Evolutionary conservation across 1,139 yeast species (phyloP), one percentile per base, ranked within the genome.

Genomic region (Arxiozyma telluris): DNA sequence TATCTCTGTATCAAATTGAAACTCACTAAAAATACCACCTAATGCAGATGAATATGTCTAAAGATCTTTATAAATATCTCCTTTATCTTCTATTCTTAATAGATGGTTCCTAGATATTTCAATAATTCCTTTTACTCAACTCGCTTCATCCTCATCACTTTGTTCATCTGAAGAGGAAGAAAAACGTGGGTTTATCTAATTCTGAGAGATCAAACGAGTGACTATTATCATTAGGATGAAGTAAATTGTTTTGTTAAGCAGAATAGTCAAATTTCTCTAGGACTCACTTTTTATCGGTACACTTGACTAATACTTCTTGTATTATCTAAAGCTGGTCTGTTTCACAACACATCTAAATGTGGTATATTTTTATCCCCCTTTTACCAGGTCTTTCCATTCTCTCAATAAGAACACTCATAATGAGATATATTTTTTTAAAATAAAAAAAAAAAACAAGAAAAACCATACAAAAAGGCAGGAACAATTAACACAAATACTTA

Each of bases 1-100:
- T 3, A 30, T 25, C 20, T n/a, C 22, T 44, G 42, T 34, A 46
- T 21, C 22, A 41, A 57, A 55, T 12, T 56, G 50, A 20, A 54
- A 30, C 21, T 55, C 57, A 51, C 60, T 56, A 48, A 59, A 59
- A 22, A 52, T 53, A n/a, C 60, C 61, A n/a, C 53, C 41, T 15
- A 46, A 48, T 15, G 60, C 59, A 8, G 60, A 51, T 3, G 54
- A 49, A 43, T 49, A 54, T 8, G 38, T 51, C 25, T 50, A 41
- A 11, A 49, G 41, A 25, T 38, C 30, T 22, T 43, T 18, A 12
- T 42, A 20, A 41, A 47, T 23, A 23, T 23, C 25, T 11, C 22
- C 49, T 17, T 39, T 38, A 5, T 30, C 5, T 27, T 27, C 27
- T 45, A 45, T n/a, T 21, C 42, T 46, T 20, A 27, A 25, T 27